A percentile compares a stretch with the other conserved stretches of the same genome.
Conservation (phyloP, 768 basidiomycete species). For the Epithele typhae region DNA sequence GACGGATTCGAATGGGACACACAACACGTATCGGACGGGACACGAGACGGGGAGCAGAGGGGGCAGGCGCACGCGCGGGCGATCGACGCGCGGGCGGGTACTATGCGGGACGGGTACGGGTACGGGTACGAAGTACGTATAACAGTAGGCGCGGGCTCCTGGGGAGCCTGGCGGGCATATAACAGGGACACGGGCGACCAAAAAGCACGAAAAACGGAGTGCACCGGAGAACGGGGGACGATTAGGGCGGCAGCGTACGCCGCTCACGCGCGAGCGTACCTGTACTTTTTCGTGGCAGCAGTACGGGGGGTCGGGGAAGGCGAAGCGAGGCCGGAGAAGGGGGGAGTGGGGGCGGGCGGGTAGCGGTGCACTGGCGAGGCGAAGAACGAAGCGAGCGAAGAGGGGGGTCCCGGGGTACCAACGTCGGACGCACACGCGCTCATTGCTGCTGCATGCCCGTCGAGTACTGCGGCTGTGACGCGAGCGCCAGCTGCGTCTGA, state of each 20-base stretch:
- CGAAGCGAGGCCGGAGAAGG: no score
- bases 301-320: neutral
- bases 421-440: neutral
- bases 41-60: neutral
- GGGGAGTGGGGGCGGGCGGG: no score
- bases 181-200: neutral
- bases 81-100: no score
- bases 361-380: neutral
- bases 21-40: no score
- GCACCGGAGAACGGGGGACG: neutral
- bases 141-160: neutral
- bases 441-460: slow-evolving; percentile 7
- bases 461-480: slow-evolving; percentile 2
- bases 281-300: slow-evolving; percentile 4
- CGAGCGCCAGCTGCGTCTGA: slow-evolving; percentile 3
- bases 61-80: no score
- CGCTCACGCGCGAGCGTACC: slow-evolving; percentile 7
- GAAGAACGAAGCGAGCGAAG: neutral
- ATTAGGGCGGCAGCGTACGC: slow-evolving; percentile 6
- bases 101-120: no score
- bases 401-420: neutral
- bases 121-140: slow-evolving; percentile 4
- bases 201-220: neutral
- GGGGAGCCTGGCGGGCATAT: no score
- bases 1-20: no score